Base-by-base conservation (phyloP, 2,329 filamentous ascomycete species). In the Colletotrichum scovillei region DNA sequence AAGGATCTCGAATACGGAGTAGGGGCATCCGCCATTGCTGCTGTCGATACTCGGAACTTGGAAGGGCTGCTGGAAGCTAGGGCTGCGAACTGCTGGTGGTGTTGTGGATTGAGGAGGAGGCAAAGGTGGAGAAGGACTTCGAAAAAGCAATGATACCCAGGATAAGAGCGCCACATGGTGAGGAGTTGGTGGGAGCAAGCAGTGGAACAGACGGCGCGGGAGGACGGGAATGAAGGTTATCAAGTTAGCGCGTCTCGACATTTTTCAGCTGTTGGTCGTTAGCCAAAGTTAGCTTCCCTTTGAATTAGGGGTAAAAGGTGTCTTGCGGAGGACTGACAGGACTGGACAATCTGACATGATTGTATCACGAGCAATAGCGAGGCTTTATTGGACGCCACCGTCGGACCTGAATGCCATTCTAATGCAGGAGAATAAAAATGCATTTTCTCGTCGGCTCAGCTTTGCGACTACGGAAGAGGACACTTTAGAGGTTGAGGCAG, bases 141-240 rank as follows among this genome's bases (percentile, higher is more conserved):
- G 38, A 16, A 55, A 35, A 12, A 53, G 62, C 28, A 64, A 55
- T 55, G 46, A 64, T 64, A 64, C 62, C 62, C 62, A 32, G 28
- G 42, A 55, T 14, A 5, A 3, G 46, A 35, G 42, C 46, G n/a
- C 19, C 12, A 11, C 35, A 38, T 46, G 60, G 32, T 16, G 11
- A 14, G 14, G 14, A 42, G 38, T 42, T 42, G 32, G 32, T 35
- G 32, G 32, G 32, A 35, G 32, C 11, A 2, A 42, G 16, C 12
- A 16, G 38, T 42, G 38, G 38, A 16, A 42, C n/a, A 19, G 11
- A 26, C 12, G 30, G 30, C 62, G 28, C 19, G 8, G 12, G 53
- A 42, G 22, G 5, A 5, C 30, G 26, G 52, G 24, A 38, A 57
- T 26, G 11, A 22, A 12, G 52, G 55, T 30, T 46, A 26, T n/a